Base-by-base conservation (phyloP, 1,284 basidiomycete genomes). In the Cerrena zonata region DNA sequence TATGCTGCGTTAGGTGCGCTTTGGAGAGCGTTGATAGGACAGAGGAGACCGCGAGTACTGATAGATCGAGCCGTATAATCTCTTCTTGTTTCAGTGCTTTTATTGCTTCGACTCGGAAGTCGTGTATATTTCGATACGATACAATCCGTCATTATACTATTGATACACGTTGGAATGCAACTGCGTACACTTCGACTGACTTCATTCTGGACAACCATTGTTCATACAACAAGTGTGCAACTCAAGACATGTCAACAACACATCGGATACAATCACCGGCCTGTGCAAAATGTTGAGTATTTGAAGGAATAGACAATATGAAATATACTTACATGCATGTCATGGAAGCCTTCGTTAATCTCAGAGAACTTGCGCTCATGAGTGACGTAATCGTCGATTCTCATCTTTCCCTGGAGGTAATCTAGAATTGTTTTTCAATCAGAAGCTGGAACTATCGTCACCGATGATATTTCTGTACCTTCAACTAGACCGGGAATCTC, bases 191-290 rank as follows among this genome's bases (percentile, higher is more conserved):
- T n/a, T n/a, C n/a, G n/a, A n/a, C n/a, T n/a, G n/a, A n/a, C n/a
- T 12, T 39, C 27, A 39, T 24, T 27, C 39, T 13, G 44, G 11
- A 24, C 30, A 44, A 36, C 48, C 38, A 47, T 23, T 4, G 13
- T 27, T 24, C 12, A 11, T 38, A 36, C 40, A 27, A 46, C 34
- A 21, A 19, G 30, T 15, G 15, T 7, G 15, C 30, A 34, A 7
- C 27, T 57, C 39, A 60, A 10, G 54, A 55, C 88, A 91, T 89
- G 63, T 89, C 81, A 37, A 91, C 87, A 22, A 95, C 86, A 58
- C 93, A 94, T 58, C 94, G 87, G 62, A 97, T 94, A 66, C 94
- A 97, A 53, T 93, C 82, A 23, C 93, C 93, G 49, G 71, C 72
- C 89, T 94, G 42, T 36, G 22, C 3, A 50, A 2, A 42, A 48